A percentile compares a stretch with the other conserved stretches of the same genome.
phyloP scores from a whole-genome alignment of 306 rosid genomes.

The Medicago arabica region DNA sequence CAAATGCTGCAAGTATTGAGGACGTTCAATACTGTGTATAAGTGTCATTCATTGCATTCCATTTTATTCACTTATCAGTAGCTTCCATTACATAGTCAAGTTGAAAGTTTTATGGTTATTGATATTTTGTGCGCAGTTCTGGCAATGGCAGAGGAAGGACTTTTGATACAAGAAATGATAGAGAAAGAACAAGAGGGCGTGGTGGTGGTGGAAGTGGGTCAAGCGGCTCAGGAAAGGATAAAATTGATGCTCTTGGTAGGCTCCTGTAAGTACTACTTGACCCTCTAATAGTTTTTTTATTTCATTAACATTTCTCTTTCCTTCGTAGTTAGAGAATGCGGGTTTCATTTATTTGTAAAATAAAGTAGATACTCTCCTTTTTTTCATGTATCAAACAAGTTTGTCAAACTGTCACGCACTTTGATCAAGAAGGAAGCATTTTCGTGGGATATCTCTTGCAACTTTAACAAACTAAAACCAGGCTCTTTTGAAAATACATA shows the following conservation, averaged over 20 bases:
- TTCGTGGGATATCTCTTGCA: background rate
- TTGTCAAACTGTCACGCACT: background rate
- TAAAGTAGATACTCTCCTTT: background rate
- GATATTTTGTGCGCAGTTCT: constrained; percentile 47
- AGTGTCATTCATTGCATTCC: background rate
- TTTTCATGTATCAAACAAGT: constrained; percentile 11
- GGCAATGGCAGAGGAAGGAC: constrained; percentile 64
- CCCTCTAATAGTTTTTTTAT: background rate
- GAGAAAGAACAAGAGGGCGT: constrained; percentile 62
- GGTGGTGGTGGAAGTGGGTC: constrained; percentile 44
- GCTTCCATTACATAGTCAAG: background rate
- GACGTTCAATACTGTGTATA: too few species aligned
- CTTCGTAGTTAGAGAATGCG: background rate
- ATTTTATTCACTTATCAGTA: background rate
- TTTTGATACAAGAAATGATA: constrained; percentile 53
- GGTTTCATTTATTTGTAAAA: background rate
- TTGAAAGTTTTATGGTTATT: constrained; percentile 14
- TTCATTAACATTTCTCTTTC: background rate
- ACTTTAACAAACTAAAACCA: background rate
- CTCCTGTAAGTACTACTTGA: constrained; percentile 66
- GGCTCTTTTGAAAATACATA: background rate
- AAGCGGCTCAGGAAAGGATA: constrained; percentile 69
- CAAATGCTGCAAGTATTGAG: too few species aligned
- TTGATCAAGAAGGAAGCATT: constrained; percentile 2
- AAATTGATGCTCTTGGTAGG: constrained; percentile 93